phyloP scores from a whole-genome alignment of 2,329 filamentous ascomycete species.

The Ophiostoma himal-ulmi region DNA sequence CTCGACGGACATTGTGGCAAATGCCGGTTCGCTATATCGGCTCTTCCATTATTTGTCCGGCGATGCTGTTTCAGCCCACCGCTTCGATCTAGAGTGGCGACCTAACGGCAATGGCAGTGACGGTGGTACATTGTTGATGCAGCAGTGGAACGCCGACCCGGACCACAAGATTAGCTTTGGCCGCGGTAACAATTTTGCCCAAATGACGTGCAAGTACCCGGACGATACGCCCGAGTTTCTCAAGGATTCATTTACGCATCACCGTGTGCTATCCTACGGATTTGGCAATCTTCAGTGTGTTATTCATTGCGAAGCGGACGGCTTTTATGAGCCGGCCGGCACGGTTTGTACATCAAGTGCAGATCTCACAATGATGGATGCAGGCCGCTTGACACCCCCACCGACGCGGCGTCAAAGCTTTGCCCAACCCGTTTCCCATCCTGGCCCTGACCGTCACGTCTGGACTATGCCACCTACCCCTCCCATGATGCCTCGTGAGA shows the following conservation, averaged over 20 bases:
- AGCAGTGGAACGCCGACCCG: constrained; percentile 27
- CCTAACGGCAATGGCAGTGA: background rate
- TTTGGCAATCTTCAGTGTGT: constrained; percentile 25
- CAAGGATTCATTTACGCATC: constrained; percentile 25
- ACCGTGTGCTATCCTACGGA: constrained; percentile 27
- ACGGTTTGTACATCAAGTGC: background rate
- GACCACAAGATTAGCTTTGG: constrained; percentile 21
- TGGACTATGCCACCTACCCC: background rate
- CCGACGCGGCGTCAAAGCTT: background rate
- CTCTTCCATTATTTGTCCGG: constrained; percentile 25
- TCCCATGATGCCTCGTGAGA: background rate
- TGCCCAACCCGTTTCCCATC: background rate
- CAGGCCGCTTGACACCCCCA: background rate
- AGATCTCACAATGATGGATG: no score
- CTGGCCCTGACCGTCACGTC: background rate
- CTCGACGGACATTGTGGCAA: constrained; percentile 27
- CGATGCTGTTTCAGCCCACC: background rate
- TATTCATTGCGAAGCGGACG: constrained; percentile 28
- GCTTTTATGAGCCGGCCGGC: constrained; percentile 18
- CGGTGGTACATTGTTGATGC: constrained; percentile 24
- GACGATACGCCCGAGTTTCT: constrained; percentile 17
- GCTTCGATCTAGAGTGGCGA: constrained; percentile 26
- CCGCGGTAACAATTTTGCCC: constrained; percentile 26
- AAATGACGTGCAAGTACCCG: constrained; percentile 25
- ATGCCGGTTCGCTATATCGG: constrained; percentile 26